Conservation (phyloP, 306 rosid genomes). For the Elaeagnus macrophylla region DNA sequence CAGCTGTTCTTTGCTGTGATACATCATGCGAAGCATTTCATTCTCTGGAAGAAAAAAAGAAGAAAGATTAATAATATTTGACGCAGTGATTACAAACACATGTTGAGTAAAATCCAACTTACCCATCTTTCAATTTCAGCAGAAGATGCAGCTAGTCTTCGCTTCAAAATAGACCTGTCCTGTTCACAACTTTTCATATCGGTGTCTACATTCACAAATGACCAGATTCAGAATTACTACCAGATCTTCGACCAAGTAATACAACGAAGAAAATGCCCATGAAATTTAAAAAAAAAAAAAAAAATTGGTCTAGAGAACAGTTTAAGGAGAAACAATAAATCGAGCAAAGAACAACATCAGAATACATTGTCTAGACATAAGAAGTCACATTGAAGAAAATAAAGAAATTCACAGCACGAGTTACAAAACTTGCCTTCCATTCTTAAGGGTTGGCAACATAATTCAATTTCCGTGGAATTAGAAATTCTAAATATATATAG, state of each 20-base stretch:
- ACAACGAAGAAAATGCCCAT: background rate
- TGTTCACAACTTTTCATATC: slow-evolving; percentile 63
- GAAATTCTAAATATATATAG: too few species aligned
- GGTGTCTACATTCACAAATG: slow-evolving; percentile 36
- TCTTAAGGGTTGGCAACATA: too few species aligned
- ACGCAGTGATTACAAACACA: background rate
- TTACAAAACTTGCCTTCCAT: too few species aligned
- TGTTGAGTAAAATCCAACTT: background rate
- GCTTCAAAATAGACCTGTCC: slow-evolving; percentile 60
- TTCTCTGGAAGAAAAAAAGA: slow-evolving; percentile 49
- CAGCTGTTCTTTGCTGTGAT: slow-evolving; percentile 14
- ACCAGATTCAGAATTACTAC: slow-evolving; percentile 13
- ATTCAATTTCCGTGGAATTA: too few species aligned
- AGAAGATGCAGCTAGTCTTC: slow-evolving; percentile 59
- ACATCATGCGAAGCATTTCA: slow-evolving; percentile 85
- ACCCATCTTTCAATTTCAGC: slow-evolving; percentile 84
- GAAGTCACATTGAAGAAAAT: too few species aligned
- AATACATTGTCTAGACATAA: too few species aligned
- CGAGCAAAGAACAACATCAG: too few species aligned
- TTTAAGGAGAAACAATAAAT: slow-evolving; percentile 3
- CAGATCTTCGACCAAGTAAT: background rate
- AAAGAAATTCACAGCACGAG: too few species aligned
- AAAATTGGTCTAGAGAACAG: background rate
- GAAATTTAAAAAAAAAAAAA: background rate
- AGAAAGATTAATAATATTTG: slow-evolving; percentile 18